Percentiles rank a stretch among this genome's conserved stretches.
Conservation (phyloP, 2,329 filamentous ascomycete genomes). For the Paracoccidioides brasiliensis region DNA sequence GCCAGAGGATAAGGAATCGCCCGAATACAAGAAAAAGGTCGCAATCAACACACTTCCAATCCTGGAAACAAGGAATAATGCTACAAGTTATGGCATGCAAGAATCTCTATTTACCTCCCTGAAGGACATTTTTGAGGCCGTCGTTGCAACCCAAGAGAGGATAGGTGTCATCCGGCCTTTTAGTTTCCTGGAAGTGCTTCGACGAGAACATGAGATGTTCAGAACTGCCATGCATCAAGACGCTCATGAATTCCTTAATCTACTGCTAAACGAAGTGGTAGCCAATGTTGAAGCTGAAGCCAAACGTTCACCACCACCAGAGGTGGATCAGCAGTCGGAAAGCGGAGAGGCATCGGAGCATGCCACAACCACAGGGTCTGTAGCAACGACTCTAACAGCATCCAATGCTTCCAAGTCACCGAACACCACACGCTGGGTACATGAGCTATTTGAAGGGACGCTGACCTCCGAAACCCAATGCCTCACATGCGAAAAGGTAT, state of each 20-base stretch:
- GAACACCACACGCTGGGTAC: conserved; percentile 75
- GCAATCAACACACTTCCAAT: conserved; percentile 80
- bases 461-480: conserved; percentile 94
- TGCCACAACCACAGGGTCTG: conserved; percentile 35
- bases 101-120: conserved; percentile 89
- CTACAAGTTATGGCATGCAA: conserved; percentile 73
- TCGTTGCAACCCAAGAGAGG: conserved; percentile 67
- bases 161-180: conserved; percentile 86
- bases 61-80: conserved; percentile 72
- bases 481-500: conserved; percentile 88
- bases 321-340: conserved; percentile 31
- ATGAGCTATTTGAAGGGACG: conserved; percentile 90
- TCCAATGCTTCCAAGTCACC: conserved; percentile 38
- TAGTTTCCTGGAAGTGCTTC: conserved; percentile 85
- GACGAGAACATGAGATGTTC: conserved; percentile 94
- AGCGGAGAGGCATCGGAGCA: conserved; percentile 33
- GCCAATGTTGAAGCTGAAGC: conserved; percentile 85
- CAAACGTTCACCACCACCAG: conserved; percentile 29
- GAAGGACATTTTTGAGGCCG: conserved; percentile 88
- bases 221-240: conserved; percentile 96
- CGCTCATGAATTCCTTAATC: conserved; percentile 90
- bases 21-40: conserved; percentile 96
- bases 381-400: conserved; percentile 19
- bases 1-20: conserved; percentile 87
- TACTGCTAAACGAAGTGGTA: conserved; percentile 92